Conservation (phyloP, 495 filamentous ascomycete genomes). For the Arthonia radiata region DNA sequence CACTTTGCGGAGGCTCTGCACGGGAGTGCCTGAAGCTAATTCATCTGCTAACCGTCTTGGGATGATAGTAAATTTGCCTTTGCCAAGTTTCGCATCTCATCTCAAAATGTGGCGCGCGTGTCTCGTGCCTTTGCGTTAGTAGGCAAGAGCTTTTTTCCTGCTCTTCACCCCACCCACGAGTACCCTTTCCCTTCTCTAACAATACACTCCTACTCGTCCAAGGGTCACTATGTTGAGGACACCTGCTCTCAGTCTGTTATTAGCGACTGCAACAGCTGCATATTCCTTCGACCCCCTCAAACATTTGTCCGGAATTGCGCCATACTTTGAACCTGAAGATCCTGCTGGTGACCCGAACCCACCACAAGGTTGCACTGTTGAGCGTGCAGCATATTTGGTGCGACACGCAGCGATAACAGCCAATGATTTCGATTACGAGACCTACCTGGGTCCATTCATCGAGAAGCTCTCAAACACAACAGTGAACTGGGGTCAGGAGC, state of each 20-base stretch:
- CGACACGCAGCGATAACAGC: slow-evolving; percentile 24
- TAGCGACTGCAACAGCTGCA: slow-evolving; percentile 7
- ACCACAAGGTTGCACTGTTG: slow-evolving; percentile 17
- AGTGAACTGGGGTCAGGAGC: slow-evolving; percentile 11
- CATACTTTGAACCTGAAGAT: slow-evolving; percentile 23
- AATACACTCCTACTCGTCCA: too few species aligned
- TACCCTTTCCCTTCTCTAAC: too few species aligned
- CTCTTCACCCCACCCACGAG: too few species aligned
- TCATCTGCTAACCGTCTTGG: too few species aligned
- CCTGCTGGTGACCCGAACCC: slow-evolving; percentile 12
- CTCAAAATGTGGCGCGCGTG: too few species aligned
- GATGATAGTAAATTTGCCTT: too few species aligned
- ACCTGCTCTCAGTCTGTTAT: slow-evolving; percentile 5
- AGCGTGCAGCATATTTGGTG: slow-evolving; percentile 18
- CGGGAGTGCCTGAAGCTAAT: too few species aligned
- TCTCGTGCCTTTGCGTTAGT: too few species aligned
- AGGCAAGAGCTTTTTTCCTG: too few species aligned
- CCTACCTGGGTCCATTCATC: slow-evolving; percentile 21
- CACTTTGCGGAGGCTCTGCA: too few species aligned
- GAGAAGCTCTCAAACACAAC: slow-evolving; percentile 18
- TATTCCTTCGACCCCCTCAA: slow-evolving; percentile 22
- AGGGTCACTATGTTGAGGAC: slow-evolving; percentile 5
- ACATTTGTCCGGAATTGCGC: slow-evolving; percentile 22
- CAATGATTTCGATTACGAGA: slow-evolving; percentile 23
- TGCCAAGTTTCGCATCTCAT: too few species aligned